These are phyloP conservation scores for Ganoderma leucocontextum DNA, from an alignment of 1,284 basidiomycete genomes.

Conservation along the genomic window DNA sequence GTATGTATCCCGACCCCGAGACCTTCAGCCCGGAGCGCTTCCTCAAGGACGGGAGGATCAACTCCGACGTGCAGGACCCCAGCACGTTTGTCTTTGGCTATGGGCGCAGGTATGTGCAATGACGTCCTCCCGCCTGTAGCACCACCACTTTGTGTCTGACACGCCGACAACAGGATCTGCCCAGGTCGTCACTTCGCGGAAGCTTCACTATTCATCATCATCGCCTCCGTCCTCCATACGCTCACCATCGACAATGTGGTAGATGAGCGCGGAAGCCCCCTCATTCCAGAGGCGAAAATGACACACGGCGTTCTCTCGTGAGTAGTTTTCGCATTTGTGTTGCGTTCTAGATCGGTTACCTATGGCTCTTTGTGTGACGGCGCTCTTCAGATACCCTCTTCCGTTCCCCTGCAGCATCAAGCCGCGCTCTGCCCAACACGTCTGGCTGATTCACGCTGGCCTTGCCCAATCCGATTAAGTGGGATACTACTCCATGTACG, in stretches of 20 bases:
- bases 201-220: constrained; percentile 25
- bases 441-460: constrained; percentile 7
- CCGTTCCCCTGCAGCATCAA: constrained; percentile 21
- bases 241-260: constrained; percentile 14
- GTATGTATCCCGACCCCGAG: constrained; percentile 44
- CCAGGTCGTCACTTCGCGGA: constrained; percentile 36
- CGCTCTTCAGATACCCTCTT: constrained; percentile 4
- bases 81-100: constrained; percentile 43
- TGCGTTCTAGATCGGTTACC: background rate
- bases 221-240: constrained; percentile 23
- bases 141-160: no score
- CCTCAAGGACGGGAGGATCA: constrained; percentile 44
- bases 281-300: constrained; percentile 18
- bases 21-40: constrained; percentile 50
- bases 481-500: background rate
- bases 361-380: background rate
- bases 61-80: constrained; percentile 41
- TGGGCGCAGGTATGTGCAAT: constrained; percentile 44
- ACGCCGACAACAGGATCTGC: constrained; percentile 30
- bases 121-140: background rate
- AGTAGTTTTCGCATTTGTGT: background rate
- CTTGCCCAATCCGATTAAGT: constrained; percentile 1
- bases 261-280: constrained; percentile 9
- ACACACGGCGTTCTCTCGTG: constrained; percentile 16
- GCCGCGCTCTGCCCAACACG: constrained; percentile 1